Evolutionary conservation across 495 filamentous ascomycete genomes (phyloP), one percentile per base, ranked within the genome.

Genomic region (Neurospora sp.): DNA sequence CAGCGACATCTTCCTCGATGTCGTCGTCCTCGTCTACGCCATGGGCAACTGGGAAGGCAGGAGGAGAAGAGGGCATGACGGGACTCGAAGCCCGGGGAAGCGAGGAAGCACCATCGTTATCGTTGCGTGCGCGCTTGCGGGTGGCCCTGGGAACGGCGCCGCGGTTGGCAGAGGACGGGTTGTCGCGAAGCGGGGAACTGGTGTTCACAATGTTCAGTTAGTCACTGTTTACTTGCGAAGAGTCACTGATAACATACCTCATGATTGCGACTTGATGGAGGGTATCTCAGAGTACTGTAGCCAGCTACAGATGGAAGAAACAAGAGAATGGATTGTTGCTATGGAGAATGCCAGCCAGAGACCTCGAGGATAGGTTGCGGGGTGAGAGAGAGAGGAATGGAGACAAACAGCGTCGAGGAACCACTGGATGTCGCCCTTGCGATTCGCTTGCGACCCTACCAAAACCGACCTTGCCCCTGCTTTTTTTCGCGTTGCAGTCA

Each of bases 141-240:
- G 87, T 86, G 75, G 85, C 89, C 71, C 85, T 78, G 35, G 84
- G 84, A 44, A 86, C 81, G 69, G 86, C 75, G 70, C 93, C 93
- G 72, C 94, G 90, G 81, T 98, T 98, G 77, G 91, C 94, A 76
- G 94, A 93, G 74, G 92, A 90, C 86, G 92, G 91, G 83, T 89
- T 94, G 71, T 90, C 87, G 82, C 91, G 91, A 71, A 97, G 88
- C 79, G 94, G 94, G 81, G 93, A 94, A 86, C 93, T 85, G 68
- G 12, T 18, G 12, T 66, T 12, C 1, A 37, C 1, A 20, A 40
- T 3, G 16, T 61, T 76, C 37, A 70, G 68, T 74, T 68, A 75
- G 61, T 40, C 68, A 70, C 42, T 42, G 61, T 72, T 11, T 40
- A 38, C 10, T 41, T 48, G 70, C 27, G 27, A 27, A 27, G 27